Evolutionary conservation across 441 rosid genomes (phyloP), one percentile per base, ranked within the genome.

Genomic region (Pelargonium australe): DNA sequence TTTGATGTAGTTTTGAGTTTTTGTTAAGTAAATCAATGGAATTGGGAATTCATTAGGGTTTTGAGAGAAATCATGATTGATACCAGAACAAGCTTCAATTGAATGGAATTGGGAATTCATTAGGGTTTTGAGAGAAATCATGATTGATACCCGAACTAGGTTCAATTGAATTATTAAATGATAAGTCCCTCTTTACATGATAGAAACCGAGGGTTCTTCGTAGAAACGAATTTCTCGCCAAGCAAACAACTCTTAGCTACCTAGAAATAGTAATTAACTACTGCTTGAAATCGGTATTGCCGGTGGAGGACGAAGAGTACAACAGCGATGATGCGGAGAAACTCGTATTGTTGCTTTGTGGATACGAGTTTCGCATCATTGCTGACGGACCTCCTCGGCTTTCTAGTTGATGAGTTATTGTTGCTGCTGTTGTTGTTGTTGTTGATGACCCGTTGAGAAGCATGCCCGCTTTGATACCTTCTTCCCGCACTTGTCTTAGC

Each of bases 401-500:
- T 68, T 77, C 79, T 67, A 72, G 71, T 19, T 28, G 55, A 68
- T 79, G n/a, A 2, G 58, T 51, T 51, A n/a, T 47, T 47, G 23
- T 20, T 20, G 23, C 23, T 20, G 23, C 1, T 20, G 23, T 20
- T 20, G 23, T 20, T 20, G 58, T 71, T 34, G 78, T 28, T 70
- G 82, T 78, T 47, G 96, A 88, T 68, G 93, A 83, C 73, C 84
- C 90, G 72, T 91, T 91, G 44, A 91, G 81, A 9, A 86, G 82
- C 73, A 80, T 78, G 66, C 91, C 96, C 62, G 85, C 90, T 77
- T 94, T 94, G 0, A 88, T 88, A n/a, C 82, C 82, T 77, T 89
- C 98, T 64, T 91, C 98, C 55, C 84, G 81, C 66, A 88, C 98
- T 31, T 87, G 93, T 64, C 83, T 91, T 65, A 91, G 88, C 87